Evolutionary conservation across 192 early-diverging fungal species (phyloP), one percentile per base, ranked within the genome.

Genomic region (Backusella macrospora): DNA sequence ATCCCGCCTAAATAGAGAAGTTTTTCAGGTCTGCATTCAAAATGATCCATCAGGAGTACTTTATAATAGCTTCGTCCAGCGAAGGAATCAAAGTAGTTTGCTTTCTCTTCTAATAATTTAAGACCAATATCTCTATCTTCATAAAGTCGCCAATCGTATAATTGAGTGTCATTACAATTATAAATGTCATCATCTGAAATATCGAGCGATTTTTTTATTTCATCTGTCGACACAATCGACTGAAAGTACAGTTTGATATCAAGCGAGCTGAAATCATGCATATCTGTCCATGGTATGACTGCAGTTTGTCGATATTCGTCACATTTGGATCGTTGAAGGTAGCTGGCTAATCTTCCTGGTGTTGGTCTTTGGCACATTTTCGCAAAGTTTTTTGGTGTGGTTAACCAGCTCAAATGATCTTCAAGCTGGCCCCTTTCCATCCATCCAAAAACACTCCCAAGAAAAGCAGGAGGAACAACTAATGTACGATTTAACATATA

Each of bases 401-500:
- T 81, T 39, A 80, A 44, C 52, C 76, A 62, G 5, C 62, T 70
- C 69, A 86, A 68, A 10, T 79, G 66, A 16, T 78, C 55, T 15
- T 73, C 55, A 10, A 88, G 72, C 48, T 76, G 73, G 44, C 77
- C 70, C 29, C 75, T 74, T 18, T 37, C 12, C 16, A 67, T 79
- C 85, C 85, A 88, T 18, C 82, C 82, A 4, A 78, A 71, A 10
- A 82, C 76, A 23, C 73, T 76, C 1, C 87, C 87, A 9, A 88
- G 68, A 64, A 84, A 83, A 5, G 80, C 84, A 6, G 87, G 87
- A 0, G 85, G 86, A 3, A 87, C 43, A 23, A 88, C 48, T 13
- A 88, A 67, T 4, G 87, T 88, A 15, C 85, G 87, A 65, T 87
- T 85, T 63, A 88, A 73, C 45, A 84, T 76, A 21, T 73, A 80